These are phyloP conservation scores for Babesia caballi DNA, from an alignment of 169 alveolate species.

Conservation along the genomic window DNA sequence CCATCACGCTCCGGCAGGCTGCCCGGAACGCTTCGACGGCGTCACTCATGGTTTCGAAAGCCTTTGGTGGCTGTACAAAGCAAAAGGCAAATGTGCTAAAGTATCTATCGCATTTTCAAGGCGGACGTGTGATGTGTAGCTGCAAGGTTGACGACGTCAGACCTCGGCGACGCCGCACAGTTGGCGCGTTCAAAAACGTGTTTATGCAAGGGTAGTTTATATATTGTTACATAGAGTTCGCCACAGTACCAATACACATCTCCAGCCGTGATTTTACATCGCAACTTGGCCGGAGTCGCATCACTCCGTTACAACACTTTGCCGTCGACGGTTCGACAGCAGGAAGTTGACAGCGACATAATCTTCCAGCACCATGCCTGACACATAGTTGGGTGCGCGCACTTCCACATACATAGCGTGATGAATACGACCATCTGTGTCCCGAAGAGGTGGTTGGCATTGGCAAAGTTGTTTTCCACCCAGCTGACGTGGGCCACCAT, in stretches of 20 bases:
- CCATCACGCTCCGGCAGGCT: constrained; percentile 50
- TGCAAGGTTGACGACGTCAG: too few relatives aligned
- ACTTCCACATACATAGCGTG: constrained; percentile 33
- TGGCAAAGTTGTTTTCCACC: constrained; percentile 55
- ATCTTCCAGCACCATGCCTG: constrained; percentile 60
- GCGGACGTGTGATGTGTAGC: too few relatives aligned
- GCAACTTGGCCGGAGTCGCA: too few relatives aligned
- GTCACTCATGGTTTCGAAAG: constrained; percentile 7
- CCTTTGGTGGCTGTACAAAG: too few relatives aligned
- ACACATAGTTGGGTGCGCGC: background rate
- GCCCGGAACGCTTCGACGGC: constrained; percentile 16
- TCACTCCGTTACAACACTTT: too few relatives aligned
- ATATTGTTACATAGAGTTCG: too few relatives aligned
- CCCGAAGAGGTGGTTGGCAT: constrained; percentile 64
- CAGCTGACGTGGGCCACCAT: constrained; percentile 41
- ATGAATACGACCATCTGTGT: constrained; percentile 50
- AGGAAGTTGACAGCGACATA: constrained; percentile 23
- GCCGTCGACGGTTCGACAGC: background rate
- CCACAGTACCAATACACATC: too few relatives aligned
- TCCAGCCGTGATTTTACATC: too few relatives aligned
- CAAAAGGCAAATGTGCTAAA: background rate
- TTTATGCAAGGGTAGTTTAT: too few relatives aligned
- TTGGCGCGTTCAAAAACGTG: too few relatives aligned
- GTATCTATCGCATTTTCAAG: too few relatives aligned
- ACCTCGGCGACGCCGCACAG: too few relatives aligned